Percentiles rank a stretch among this genome's conserved stretches.
These are phyloP conservation scores for Diaporthe vexans DNA, from an alignment of 2,329 filamentous ascomycete genomes.

Conservation along the genomic window DNA sequence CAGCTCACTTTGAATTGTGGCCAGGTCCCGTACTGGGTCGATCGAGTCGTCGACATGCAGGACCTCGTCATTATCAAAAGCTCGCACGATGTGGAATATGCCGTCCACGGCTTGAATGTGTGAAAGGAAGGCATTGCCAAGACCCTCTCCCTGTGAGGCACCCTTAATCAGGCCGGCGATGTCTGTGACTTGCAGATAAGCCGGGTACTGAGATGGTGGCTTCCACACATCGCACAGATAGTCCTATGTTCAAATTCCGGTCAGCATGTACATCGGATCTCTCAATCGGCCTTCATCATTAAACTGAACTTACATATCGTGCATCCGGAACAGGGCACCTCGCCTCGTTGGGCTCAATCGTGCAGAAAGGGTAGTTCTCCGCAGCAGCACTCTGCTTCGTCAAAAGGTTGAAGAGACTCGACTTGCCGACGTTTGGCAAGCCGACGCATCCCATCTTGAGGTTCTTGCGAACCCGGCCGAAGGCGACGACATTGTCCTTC, in stretches of 20 bases:
- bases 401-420: slow-evolving; percentile 61
- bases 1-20: slow-evolving; percentile 56
- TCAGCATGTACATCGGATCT: slow-evolving; percentile 24
- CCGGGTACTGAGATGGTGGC: slow-evolving; percentile 60
- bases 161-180: slow-evolving; percentile 62
- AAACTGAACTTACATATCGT: slow-evolving; percentile 55
- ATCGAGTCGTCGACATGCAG: slow-evolving; percentile 62
- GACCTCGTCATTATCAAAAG: slow-evolving; percentile 61
- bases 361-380: slow-evolving; percentile 62
- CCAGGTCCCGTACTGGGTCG: slow-evolving; percentile 59
- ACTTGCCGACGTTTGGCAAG: slow-evolving; percentile 61
- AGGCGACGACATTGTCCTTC: slow-evolving; percentile 60
- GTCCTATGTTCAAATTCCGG: slow-evolving; percentile 49
- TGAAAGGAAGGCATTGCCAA: slow-evolving; percentile 61
- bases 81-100: slow-evolving; percentile 61
- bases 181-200: slow-evolving; percentile 60
- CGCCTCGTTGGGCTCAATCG: slow-evolving; percentile 62
- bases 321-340: slow-evolving; percentile 60
- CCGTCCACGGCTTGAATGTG: slow-evolving; percentile 62
- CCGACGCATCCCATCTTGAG: slow-evolving; percentile 63
- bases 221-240: slow-evolving; percentile 62
- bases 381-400: slow-evolving; percentile 61
- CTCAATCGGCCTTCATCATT: not conserved
- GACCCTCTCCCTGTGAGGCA: slow-evolving; percentile 58
- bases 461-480: slow-evolving; percentile 59